Evolutionary conservation across 2,329 filamentous ascomycete species (phyloP), one percentile per base, ranked within the genome.

Genomic region (Ophiostoma fasciatum): DNA sequence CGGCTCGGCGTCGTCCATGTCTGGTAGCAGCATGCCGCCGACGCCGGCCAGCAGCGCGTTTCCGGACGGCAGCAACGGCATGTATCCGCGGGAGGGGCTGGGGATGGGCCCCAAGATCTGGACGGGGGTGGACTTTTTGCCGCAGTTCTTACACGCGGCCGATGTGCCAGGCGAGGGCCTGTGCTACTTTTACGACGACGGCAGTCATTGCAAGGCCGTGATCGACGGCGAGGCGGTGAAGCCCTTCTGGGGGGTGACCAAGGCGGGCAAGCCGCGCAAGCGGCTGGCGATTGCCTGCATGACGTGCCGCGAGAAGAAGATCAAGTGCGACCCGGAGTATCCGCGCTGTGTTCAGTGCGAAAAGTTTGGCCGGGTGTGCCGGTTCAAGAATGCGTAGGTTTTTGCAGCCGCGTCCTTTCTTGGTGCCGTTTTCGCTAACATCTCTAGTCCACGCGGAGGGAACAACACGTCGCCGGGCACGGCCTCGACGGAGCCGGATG

Each of bases 221-320:
- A 87, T 93, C 44, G 82, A 93, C 48, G 85, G 85, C 14, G 82
- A 93, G 52, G 67, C 68, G 1, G 84, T 94, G 35, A 94, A 93
- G 52, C 82, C 85, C 1, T 82, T 83, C 46, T 94, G 87, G 87
- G 85, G 87, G 13, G 76, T 93, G 9, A 94, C 87, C 25, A 94
- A 94, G 59, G 85, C 87, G 3, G 87, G 87, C 12, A 94, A 93
- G 60, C 85, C 87, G 32, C 74, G 87, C 46, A 94, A 94, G 61
- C 71, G 87, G 38, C 66, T 94, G 38, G 85, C 87, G 18, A 85
- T 93, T 53, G 84, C 84, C n/a, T 94, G 87, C 52, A 68, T 93
- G 40, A 90, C 84, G 11, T 94, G 87, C 54, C 74, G 87, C 34
- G 85, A 94, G 60, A 94, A 94, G 73, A 94, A 94, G 66, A 93